These are phyloP conservation scores for Brettanomyces custersianus DNA, from an alignment of 805 yeast species.

Conservation along the genomic window DNA sequence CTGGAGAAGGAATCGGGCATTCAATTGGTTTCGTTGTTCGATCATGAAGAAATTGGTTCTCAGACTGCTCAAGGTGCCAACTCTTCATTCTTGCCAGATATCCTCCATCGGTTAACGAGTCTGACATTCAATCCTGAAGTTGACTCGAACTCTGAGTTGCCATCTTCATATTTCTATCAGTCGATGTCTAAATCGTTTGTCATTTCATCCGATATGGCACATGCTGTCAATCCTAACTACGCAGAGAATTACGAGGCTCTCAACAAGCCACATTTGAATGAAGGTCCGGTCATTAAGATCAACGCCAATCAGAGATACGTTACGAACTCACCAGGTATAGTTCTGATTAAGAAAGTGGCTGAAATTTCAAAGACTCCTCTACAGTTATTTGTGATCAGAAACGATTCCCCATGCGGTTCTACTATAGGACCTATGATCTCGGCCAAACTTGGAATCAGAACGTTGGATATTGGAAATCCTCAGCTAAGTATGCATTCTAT, in stretches of 20 bases:
- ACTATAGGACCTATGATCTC: constrained; percentile 94
- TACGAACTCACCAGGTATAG: constrained; percentile 86
- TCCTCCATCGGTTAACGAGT: constrained; percentile 57
- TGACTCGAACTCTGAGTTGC: constrained; percentile 21
- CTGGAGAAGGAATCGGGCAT: constrained; percentile 47
- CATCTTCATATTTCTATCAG: constrained; percentile 37
- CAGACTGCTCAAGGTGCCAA: constrained; percentile 95
- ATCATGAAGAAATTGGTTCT: constrained; percentile 95
- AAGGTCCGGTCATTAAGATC: constrained; percentile 87
- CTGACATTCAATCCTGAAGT: constrained; percentile 31
- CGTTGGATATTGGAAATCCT: constrained; percentile 86
- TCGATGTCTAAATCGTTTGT: constrained; percentile 73
- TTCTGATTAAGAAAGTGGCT: constrained; percentile 66
- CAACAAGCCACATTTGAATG: constrained; percentile 75
- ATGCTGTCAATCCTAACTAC: constrained; percentile 94
- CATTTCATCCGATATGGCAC: constrained; percentile 93
- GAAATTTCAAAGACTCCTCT: constrained; percentile 63
- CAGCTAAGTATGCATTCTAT: constrained; percentile 90
- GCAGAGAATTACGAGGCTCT: constrained; percentile 61
- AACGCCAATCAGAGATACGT: constrained; percentile 95
- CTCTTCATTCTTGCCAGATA: constrained; percentile 79
- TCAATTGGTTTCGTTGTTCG: constrained; percentile 74
- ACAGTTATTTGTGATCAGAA: constrained; percentile 87
- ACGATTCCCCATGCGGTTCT: constrained; percentile 91
- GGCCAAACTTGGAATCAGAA: constrained; percentile 77